These are phyloP conservation scores for Furcasterigmium sp. DNA, from an alignment of 2,329 filamentous ascomycete species.

Conservation along the genomic window DNA sequence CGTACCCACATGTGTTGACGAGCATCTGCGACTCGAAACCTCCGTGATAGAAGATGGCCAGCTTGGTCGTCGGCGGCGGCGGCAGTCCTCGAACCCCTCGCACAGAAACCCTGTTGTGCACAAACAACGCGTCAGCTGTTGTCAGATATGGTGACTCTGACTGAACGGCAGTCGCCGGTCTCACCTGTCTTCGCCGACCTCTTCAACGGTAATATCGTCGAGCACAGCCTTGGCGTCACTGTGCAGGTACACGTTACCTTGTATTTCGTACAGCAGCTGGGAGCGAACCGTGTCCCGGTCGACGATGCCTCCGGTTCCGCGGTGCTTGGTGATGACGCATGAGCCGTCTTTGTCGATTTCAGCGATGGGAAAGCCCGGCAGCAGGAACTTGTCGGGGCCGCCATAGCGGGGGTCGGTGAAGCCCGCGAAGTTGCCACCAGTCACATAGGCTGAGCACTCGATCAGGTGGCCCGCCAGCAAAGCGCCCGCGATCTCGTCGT, in stretches of 20 bases:
- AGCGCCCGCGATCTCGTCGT: slow-evolving; percentile 37
- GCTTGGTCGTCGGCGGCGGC: too few relatives aligned
- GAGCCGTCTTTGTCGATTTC: slow-evolving; percentile 38
- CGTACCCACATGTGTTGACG: too few relatives aligned
- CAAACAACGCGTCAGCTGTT: too few relatives aligned
- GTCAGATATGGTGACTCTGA: too few relatives aligned
- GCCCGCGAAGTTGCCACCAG: slow-evolving; percentile 45
- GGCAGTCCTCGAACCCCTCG: too few relatives aligned
- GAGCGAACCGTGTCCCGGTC: slow-evolving; percentile 27
- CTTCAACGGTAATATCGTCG: too few relatives aligned
- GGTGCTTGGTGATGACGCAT: slow-evolving; percentile 42
- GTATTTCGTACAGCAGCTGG: slow-evolving; percentile 44
- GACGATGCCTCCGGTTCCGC: slow-evolving; percentile 33
- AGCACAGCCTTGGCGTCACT: slow-evolving; percentile 39
- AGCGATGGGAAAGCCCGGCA: slow-evolving; percentile 41
- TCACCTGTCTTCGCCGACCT: too few relatives aligned
- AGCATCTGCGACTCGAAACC: too few relatives aligned
- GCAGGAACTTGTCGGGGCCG: slow-evolving; percentile 16
- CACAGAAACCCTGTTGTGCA: too few relatives aligned
- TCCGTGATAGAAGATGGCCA: too few relatives aligned
- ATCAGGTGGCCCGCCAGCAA: slow-evolving; percentile 42
- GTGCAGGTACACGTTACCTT: slow-evolving; percentile 41
- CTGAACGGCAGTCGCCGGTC: too few relatives aligned
- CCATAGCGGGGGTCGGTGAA: slow-evolving; percentile 23
- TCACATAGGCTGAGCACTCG: slow-evolving; percentile 44